These are phyloP conservation scores for Globisporangium viniferum DNA, from an alignment of 352 stramenopile species.

Conservation along the genomic window DNA sequence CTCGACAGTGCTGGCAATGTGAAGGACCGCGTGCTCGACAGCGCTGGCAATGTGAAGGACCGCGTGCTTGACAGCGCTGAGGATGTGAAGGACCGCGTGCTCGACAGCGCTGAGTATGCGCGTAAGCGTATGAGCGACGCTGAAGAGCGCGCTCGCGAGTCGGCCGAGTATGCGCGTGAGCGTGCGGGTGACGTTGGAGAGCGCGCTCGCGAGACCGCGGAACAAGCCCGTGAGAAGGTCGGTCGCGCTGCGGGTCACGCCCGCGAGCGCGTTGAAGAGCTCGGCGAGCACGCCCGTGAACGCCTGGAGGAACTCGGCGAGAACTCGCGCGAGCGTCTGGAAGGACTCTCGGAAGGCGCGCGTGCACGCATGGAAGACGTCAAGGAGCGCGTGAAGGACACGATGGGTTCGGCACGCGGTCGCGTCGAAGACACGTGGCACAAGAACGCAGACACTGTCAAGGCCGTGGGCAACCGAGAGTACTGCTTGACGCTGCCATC, in stretches of 20 bases:
- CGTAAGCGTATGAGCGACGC: not conserved
- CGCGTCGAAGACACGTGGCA: constrained; percentile 54
- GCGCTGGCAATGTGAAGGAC: not conserved
- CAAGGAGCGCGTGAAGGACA: constrained; percentile 51
- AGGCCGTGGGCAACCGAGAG: constrained; percentile 37
- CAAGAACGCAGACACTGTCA: constrained; percentile 46
- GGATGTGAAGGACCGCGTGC: constrained; percentile 1
- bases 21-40: constrained; percentile 29
- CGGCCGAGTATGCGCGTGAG: constrained; percentile 30
- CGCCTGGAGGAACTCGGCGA: constrained; percentile 33
- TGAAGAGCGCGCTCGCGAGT: not conserved
- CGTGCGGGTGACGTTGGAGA: constrained; percentile 19
- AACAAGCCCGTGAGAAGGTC: constrained; percentile 37
- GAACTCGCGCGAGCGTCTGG: constrained; percentile 19
- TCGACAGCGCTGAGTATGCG: not conserved
- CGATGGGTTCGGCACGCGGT: constrained; percentile 30
- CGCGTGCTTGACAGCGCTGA: not conserved
- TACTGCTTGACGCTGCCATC: constrained; percentile 50
- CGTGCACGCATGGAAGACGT: constrained; percentile 24
- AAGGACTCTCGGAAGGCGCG: constrained; percentile 21
- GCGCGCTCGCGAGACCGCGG: constrained; percentile 20
- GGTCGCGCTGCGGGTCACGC: not conserved
- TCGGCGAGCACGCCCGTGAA: constrained; percentile 30
- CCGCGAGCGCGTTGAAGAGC: constrained; percentile 23
- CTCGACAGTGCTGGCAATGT: not conserved